A percentile compares a stretch with the other conserved stretches of the same genome.
Conservation (phyloP, 2,329 filamentous ascomycete genomes). For the Colletotrichum lini region DNA sequence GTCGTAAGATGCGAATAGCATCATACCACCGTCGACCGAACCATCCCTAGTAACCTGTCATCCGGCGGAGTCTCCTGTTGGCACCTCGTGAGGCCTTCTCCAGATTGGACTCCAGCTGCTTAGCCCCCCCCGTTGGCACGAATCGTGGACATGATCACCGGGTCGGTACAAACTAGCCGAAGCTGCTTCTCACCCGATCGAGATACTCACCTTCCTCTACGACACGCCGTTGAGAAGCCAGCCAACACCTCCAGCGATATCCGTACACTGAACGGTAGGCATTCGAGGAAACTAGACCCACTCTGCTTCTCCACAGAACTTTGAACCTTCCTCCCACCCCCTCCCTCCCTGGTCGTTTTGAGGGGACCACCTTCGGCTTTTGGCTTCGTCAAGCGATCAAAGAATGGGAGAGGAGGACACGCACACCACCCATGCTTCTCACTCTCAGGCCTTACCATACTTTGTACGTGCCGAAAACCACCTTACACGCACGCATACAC, state of each 20-base stretch:
- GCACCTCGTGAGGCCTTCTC: conserved; percentile 22
- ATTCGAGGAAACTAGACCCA: too few species aligned
- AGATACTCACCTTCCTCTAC: not conserved
- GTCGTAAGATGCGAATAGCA: conserved; percentile 25
- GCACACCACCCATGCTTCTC: conserved; percentile 18
- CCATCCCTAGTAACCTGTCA: not conserved
- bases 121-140: conserved; percentile 1
- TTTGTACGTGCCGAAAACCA: not conserved
- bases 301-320: conserved; percentile 28
- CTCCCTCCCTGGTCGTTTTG: not conserved
- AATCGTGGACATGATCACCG: conserved; percentile 10
- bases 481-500: not conserved
- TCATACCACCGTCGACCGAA: conserved; percentile 3
- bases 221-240: not conserved
- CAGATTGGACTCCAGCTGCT: not conserved
- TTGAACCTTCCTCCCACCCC: not conserved
- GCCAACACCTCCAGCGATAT: not conserved
- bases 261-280: too few species aligned
- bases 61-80: conserved; percentile 37
- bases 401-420: not conserved
- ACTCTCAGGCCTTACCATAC: conserved; percentile 5
- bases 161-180: not conserved
- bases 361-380: conserved; percentile 20
- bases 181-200: not conserved
- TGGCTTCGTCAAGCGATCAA: conserved; percentile 17